A percentile compares a stretch with the other conserved stretches of the same genome.
These are phyloP conservation scores for Fraxinus ornus DNA, from an alignment of 305 asterid species.

Conservation along the genomic window DNA sequence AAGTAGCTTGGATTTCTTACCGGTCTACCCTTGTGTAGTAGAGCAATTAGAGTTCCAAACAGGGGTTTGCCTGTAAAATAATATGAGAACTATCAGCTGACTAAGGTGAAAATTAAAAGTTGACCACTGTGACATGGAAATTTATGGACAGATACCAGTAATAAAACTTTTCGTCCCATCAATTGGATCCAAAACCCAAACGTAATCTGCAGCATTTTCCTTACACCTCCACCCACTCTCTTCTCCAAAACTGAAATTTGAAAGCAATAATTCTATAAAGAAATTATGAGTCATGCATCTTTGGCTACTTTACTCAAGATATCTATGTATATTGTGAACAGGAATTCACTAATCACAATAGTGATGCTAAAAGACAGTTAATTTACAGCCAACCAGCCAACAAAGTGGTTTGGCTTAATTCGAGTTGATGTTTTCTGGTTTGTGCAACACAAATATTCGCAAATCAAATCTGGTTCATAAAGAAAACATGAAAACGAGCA, in stretches of 20 bases:
- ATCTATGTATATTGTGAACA: neutral
- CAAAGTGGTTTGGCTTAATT: neutral
- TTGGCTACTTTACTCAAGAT: neutral
- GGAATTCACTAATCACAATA: neutral
- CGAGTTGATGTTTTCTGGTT: neutral
- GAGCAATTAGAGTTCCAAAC: constrained; percentile 91
- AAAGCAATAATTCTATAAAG: neutral
- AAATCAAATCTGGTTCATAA: neutral
- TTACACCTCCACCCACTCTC: constrained; percentile 86
- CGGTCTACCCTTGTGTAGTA: constrained; percentile 81
- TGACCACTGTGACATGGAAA: constrained; percentile 10
- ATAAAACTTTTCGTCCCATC: constrained; percentile 98
- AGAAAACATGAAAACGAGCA: neutral
- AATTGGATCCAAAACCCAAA: constrained; percentile 97
- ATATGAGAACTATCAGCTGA: constrained; percentile 5
- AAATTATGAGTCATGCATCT: neutral
- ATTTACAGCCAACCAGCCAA: neutral
- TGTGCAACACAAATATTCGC: neutral
- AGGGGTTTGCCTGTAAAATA: constrained; percentile 71
- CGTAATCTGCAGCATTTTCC: constrained; percentile 72
- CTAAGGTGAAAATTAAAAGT: constrained; percentile 7
- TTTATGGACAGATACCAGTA: constrained; percentile 49
- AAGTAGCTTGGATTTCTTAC: constrained; percentile 46
- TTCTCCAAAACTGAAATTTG: constrained; percentile 74
- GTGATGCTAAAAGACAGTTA: neutral